Evolutionary conservation across 2,329 filamentous ascomycete genomes (phyloP).

Genomic region (Talaromyces amestolkiae): DNA sequence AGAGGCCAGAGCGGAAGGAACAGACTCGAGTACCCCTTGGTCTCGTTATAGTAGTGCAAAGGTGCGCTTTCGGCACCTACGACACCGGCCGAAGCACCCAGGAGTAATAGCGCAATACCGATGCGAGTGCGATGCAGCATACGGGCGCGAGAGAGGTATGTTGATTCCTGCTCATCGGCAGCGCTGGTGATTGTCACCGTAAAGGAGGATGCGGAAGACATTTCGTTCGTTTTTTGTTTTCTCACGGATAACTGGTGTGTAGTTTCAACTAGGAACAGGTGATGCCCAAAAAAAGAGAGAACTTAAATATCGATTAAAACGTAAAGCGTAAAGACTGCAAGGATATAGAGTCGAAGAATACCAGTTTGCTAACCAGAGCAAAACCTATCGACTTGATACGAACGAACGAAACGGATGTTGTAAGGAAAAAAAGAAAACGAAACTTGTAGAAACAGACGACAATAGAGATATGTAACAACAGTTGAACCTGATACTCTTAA

Average conservation of each 20-base stretch:
- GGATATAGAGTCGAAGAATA: slow-evolving; percentile 1
- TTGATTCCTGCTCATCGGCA: slow-evolving; percentile 37
- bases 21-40: slow-evolving; percentile 33
- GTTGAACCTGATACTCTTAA: neutral
- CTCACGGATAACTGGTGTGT: neutral
- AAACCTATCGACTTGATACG: neutral
- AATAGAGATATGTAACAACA: neutral
- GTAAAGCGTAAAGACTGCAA: slow-evolving; percentile 5
- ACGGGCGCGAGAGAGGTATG: slow-evolving; percentile 34
- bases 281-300: neutral
- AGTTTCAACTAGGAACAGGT: neutral
- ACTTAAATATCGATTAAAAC: neutral
- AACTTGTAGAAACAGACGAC: neutral
- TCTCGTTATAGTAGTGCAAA: slow-evolving; percentile 39
- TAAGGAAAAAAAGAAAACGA: slow-evolving; percentile 1
- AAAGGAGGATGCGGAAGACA: slow-evolving; percentile 30
- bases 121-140: slow-evolving; percentile 36
- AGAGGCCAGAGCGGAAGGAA: slow-evolving; percentile 43
- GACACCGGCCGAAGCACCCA: slow-evolving; percentile 30
- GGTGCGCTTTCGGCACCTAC: slow-evolving; percentile 41
- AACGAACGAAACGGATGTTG: slow-evolving; percentile 10
- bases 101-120: slow-evolving; percentile 33
- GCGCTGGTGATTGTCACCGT: slow-evolving; percentile 31
- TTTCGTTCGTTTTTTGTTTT: slow-evolving; percentile 15
- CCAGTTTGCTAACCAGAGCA: slow-evolving; percentile 19